These are phyloP conservation scores for Hypoxylon sp. DNA, from an alignment of 2,329 filamentous ascomycete genomes.

Conservation along the genomic window DNA sequence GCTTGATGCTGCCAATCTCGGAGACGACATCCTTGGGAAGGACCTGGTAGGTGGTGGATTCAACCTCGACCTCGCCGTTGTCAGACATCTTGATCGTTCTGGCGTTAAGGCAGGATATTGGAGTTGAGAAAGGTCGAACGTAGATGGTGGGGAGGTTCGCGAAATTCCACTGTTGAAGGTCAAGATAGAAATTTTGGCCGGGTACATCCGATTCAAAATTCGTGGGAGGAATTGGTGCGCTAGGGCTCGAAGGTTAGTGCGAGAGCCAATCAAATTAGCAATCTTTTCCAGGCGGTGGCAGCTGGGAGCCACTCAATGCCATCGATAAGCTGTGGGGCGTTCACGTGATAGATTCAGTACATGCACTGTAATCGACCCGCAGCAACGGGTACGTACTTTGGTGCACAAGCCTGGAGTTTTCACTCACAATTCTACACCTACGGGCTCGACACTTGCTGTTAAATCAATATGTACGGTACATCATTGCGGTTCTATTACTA, in stretches of 20 bases:
- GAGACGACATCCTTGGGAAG: slow-evolving; percentile 84
- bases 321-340: slow-evolving; percentile 5
- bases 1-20: slow-evolving; percentile 84
- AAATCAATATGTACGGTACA: background rate
- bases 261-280: slow-evolving; percentile 25
- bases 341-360: slow-evolving; percentile 19
- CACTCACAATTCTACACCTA: no score
- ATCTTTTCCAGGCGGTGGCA: slow-evolving; percentile 18
- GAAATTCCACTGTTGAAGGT: slow-evolving; percentile 51
- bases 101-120: slow-evolving; percentile 39
- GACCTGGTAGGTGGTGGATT: slow-evolving; percentile 73
- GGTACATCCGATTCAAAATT: slow-evolving; percentile 47
- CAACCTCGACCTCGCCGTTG: slow-evolving; percentile 84
- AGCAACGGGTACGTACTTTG: background rate
- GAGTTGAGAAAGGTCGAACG: slow-evolving; percentile 44
- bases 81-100: slow-evolving; percentile 77
- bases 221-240: slow-evolving; percentile 47
- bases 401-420: no score
- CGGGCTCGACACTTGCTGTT: background rate
- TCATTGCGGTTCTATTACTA: background rate
- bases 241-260: slow-evolving; percentile 43
- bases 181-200: slow-evolving; percentile 53
- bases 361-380: background rate
- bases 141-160: slow-evolving; percentile 54
- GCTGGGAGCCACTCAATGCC: slow-evolving; percentile 22